Percentiles rank a stretch among this genome's conserved stretches.
These are phyloP conservation scores for Yamadazyma kitorensis DNA, from an alignment of 805 yeast genomes.

Conservation along the genomic window DNA sequence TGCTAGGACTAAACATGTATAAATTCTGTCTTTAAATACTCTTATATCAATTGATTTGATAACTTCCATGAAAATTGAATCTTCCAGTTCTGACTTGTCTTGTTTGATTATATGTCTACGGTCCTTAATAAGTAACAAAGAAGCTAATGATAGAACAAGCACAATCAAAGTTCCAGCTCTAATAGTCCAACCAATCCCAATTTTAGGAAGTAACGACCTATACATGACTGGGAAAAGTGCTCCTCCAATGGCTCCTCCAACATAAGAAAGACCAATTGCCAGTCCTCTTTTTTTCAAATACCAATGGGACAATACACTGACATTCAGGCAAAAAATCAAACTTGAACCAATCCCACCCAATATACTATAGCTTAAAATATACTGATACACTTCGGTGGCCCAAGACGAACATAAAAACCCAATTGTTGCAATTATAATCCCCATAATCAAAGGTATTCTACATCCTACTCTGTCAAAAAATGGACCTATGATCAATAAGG, in stretches of 20 bases:
- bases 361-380: constrained; percentile 23
- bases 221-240: constrained; percentile 27
- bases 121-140: constrained; percentile 18
- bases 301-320: constrained; percentile 23
- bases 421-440: constrained; percentile 15
- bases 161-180: constrained; percentile 24
- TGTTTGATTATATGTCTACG: constrained; percentile 15
- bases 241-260: constrained; percentile 34
- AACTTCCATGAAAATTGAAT: constrained; percentile 13
- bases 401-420: constrained; percentile 23
- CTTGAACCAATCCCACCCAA: constrained; percentile 23
- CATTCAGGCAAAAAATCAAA: constrained; percentile 23
- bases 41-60: constrained; percentile 21
- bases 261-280: constrained; percentile 26
- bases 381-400: constrained; percentile 21
- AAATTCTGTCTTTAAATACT: constrained; percentile 23
- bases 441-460: constrained; percentile 18
- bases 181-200: constrained; percentile 32
- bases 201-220: constrained; percentile 20
- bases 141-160: constrained; percentile 14
- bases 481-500: constrained; percentile 23
- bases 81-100: constrained; percentile 4
- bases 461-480: constrained; percentile 25
- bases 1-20: constrained; percentile 21
- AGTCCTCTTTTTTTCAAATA: constrained; percentile 20